phyloP scores from a whole-genome alignment of 768 basidiomycete species.

The Clathrus columnatus region DNA sequence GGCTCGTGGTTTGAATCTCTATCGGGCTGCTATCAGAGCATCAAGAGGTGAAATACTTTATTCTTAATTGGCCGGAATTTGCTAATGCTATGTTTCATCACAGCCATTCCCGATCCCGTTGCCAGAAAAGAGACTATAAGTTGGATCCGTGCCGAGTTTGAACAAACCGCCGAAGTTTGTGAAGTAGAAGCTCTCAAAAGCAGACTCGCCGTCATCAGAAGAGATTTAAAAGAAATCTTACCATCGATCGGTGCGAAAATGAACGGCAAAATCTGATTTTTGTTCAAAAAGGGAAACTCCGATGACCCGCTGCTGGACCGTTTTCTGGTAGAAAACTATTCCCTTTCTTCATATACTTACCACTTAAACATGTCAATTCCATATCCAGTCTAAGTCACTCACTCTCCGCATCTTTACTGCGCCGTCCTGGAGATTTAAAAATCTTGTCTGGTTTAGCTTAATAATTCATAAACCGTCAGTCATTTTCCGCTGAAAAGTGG shows the following conservation, averaged over 20 bases:
- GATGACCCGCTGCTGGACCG: not conserved
- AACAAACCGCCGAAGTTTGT: constrained; percentile 46
- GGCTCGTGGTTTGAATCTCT: constrained; percentile 50
- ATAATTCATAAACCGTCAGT: too few relatives aligned
- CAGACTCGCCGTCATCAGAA: constrained; percentile 42
- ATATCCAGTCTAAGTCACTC: not conserved
- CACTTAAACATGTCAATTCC: not conserved
- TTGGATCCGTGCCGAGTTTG: constrained; percentile 70
- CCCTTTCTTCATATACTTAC: not conserved
- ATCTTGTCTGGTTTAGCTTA: too few relatives aligned
- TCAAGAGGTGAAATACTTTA: constrained; percentile 40
- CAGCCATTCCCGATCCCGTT: constrained; percentile 54
- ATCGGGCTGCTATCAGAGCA: constrained; percentile 60
- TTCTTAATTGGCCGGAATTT: constrained; percentile 3
- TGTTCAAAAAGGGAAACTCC: not conserved
- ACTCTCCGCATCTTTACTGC: not conserved
- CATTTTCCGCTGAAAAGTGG: not conserved
- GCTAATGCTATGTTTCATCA: not conserved
- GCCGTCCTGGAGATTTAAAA: not conserved
- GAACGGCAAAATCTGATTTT: not conserved
- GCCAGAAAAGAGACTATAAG: constrained; percentile 56
- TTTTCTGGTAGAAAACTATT: not conserved
- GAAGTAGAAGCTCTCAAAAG: constrained; percentile 52
- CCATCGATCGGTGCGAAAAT: constrained; percentile 22
- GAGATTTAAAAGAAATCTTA: constrained; percentile 56